phyloP scores from a whole-genome alignment of 441 rosid genomes.

The Gossypium lobatum region DNA sequence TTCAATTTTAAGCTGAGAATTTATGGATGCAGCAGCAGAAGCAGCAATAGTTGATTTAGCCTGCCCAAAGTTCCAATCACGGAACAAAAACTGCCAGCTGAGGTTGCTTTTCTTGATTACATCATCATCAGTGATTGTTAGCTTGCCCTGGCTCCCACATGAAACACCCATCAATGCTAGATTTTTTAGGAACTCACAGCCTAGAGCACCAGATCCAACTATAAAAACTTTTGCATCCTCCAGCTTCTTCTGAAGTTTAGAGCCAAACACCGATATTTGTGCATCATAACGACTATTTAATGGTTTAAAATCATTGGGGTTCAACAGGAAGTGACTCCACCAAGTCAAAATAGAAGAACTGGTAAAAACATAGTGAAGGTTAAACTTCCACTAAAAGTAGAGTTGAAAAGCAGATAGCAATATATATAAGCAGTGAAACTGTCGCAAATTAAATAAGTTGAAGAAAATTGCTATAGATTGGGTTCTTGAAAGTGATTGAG shows the following conservation, averaged over 20 bases:
- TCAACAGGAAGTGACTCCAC: constrained; percentile 77
- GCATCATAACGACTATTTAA: constrained; percentile 80
- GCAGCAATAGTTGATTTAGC: constrained; percentile 97
- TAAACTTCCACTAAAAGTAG: background rate
- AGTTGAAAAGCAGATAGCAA: background rate
- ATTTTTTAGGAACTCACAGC: constrained; percentile 90
- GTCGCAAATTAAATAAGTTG: background rate
- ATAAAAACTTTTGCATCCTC: constrained; percentile 72
- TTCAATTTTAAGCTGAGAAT: constrained; percentile 58
- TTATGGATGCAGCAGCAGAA: constrained; percentile 67
- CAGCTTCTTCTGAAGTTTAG: constrained; percentile 76
- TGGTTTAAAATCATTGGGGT: constrained; percentile 64
- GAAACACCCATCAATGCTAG: constrained; percentile 91
- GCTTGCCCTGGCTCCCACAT: constrained; percentile 73
- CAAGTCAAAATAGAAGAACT: constrained; percentile 94
- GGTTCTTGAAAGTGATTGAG: background rate
- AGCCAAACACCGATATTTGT: constrained; percentile 88
- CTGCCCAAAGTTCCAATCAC: constrained; percentile 98
- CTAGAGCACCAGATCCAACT: constrained; percentile 91
- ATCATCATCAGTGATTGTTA: constrained; percentile 90
- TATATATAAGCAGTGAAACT: background rate
- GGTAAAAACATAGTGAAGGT: constrained; percentile 22
- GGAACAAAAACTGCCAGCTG: constrained; percentile 89
- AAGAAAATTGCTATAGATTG: background rate
- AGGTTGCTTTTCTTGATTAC: constrained; percentile 96